phyloP scores from a whole-genome alignment of 1,139 yeast species.

The Kluyveromyces marxianus region DNA sequence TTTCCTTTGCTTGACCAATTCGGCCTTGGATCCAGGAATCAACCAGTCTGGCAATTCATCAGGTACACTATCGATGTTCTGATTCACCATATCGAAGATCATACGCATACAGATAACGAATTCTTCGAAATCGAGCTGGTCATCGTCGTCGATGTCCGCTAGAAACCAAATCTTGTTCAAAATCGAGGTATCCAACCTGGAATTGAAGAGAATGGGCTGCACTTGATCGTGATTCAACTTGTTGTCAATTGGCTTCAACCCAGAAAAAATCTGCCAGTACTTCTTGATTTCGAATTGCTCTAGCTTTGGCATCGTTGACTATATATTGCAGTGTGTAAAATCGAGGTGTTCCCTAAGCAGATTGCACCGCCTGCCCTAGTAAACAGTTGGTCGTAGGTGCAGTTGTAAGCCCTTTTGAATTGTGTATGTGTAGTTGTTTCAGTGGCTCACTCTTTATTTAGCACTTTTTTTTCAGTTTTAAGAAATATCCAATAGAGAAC shows the following conservation, averaged over 20 bases:
- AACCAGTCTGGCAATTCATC: slow-evolving; percentile 79
- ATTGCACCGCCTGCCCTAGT: not conserved
- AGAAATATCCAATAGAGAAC: too few relatives aligned
- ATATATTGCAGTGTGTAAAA: not conserved
- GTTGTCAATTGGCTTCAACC: slow-evolving; percentile 72
- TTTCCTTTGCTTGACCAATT: slow-evolving; percentile 51
- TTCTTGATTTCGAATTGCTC: slow-evolving; percentile 94
- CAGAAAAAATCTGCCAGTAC: slow-evolving; percentile 95
- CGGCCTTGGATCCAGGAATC: slow-evolving; percentile 81
- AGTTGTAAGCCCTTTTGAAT: not conserved
- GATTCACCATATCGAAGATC: slow-evolving; percentile 84
- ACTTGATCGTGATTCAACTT: slow-evolving; percentile 81
- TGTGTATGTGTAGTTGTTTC: not conserved
- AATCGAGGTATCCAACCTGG: slow-evolving; percentile 69
- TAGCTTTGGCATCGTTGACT: slow-evolving; percentile 40
- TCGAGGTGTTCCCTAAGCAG: not conserved
- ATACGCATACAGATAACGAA: slow-evolving; percentile 96
- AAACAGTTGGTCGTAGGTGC: too few relatives aligned
- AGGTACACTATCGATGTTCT: slow-evolving; percentile 59
- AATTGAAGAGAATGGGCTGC: slow-evolving; percentile 79
- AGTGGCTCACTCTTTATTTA: too few relatives aligned
- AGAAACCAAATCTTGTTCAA: slow-evolving; percentile 83
- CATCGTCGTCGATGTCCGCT: slow-evolving; percentile 90
- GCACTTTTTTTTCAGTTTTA: too few relatives aligned
- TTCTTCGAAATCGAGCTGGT: slow-evolving; percentile 89